Base-by-base conservation (phyloP, 305 asterid species). In the Ilex paraguariensis region DNA sequence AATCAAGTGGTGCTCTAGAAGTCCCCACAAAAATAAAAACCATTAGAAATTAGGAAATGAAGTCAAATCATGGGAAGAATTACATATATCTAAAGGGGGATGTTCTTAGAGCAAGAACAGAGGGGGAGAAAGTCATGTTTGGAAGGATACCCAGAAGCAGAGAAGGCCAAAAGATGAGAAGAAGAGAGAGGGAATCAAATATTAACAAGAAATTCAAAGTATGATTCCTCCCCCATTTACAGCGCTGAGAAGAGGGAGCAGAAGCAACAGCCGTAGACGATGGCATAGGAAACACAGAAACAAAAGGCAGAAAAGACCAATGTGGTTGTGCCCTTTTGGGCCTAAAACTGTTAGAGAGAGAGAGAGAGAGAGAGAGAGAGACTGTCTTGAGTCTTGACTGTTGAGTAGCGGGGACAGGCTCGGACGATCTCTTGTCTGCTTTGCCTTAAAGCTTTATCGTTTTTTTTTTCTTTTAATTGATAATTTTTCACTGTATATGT, bases 141-240 rank as follows among this genome's bases (percentile, higher is more conserved):
- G 64, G 31, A 57, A 50, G 44, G 51, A 64, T 30, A 46, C 46
- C 9, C 17, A 60, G 49, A 52, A 65, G 46, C 6, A 36, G 52
- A 52, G 73, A 10, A 60, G 51, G 73, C n/a, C 53, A 72, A 71
- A 70, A 73, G 74, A 74, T 57, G 72, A 56, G 59, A 60, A 64
- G 33, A 17, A 74, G 71, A 65, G 70, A 78, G 57, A 70, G 69
- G 86, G 86, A 33, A 77, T 89, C 88, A 85, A 79, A 85, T 85
- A 76, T 84, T 87, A 85, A 78, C 87, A 81, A 81, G 91, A 84
- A 89, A 87, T 74, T 87, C 80, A 67, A 84, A 82, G 88, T 77
- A 81, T 80, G 96, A 89, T 87, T 87, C 91, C 82, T 78, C 82
- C 81, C 79, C 95, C 97, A 89, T 87, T 85, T 78, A 84, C 78